Evolutionary conservation across 1,284 basidiomycete genomes (phyloP), one percentile per base, ranked within the genome.

Genomic region (Malassezia nana): DNA sequence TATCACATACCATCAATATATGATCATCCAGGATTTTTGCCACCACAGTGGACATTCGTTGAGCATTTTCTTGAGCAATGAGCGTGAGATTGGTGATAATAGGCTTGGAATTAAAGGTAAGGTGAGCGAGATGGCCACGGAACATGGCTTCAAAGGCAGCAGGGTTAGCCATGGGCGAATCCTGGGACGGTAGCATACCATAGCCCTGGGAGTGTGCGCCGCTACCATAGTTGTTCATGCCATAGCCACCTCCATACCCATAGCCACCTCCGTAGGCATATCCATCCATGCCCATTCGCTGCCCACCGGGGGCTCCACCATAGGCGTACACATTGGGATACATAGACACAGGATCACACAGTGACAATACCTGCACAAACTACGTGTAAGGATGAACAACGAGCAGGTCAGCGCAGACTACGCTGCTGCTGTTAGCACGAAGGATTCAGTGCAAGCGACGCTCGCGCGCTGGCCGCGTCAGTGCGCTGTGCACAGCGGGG

Each of bases 1-100:
- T 65, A 72, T 68, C 79, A 75, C 70, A 63, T 66, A 80, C 79
- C 66, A 73, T 69, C 63, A 86, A 80, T 52, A 96, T 89, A 63
- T 95, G 90, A 26, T 80, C 77, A 68, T 94, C 89, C 43, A 98
- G 78, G 74, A 87, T 89, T 62, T 90, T 84, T 1, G 85, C 85
- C 20, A 96, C 85, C 48, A 89, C 82, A 55, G 84, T 82, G 62
- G 87, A 83, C 76, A 84, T 78, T 80, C 73, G 62, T 58, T 85
- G 83, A 50, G 82, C 78, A 72, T 86, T 84, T 57, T 92, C 86
- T 78, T 89, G 86, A 30, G 94, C 91, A 67, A 89, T 82, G 79
- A 92, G 83, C 26, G 92, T 96, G n/a, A 98, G 78, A 59, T 82
- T 82, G 76, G 92, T 90, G 66, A 99, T 99, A 63, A 95, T 84